Evolutionary conservation across 1,284 basidiomycete species (phyloP).

Genomic region (Moesziomyces aphidis): DNA sequence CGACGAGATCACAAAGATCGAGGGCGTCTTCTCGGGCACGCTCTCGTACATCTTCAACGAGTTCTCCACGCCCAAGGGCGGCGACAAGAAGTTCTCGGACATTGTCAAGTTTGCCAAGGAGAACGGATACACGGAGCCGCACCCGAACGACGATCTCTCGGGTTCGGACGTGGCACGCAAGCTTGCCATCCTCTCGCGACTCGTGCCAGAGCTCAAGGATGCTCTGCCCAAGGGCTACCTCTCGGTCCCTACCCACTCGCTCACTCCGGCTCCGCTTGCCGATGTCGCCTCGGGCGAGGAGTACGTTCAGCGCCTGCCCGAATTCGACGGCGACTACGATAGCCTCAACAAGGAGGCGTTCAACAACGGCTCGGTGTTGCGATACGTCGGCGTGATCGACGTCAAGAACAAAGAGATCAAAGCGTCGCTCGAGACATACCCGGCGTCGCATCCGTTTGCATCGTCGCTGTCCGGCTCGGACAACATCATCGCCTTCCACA

Average conservation of each 20-base stretch:
- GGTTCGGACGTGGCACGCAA: constrained; percentile 97
- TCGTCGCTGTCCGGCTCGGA: constrained; percentile 94
- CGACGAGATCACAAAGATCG: constrained; percentile 77
- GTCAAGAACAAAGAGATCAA: constrained; percentile 79
- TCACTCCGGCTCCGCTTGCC: constrained; percentile 83
- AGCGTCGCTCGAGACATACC: constrained; percentile 91
- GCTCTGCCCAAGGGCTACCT: constrained; percentile 77
- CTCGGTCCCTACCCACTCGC: constrained; percentile 84
- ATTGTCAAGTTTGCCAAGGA: constrained; percentile 89
- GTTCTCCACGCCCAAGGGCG: constrained; percentile 72
- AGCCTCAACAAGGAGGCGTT: constrained; percentile 81
- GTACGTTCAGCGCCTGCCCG: constrained; percentile 82
- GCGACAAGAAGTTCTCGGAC: constrained; percentile 79
- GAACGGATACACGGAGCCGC: constrained; percentile 96
- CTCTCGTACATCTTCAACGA: constrained; percentile 99
- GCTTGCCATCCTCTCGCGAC: constrained; percentile 89
- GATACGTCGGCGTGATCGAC: constrained; percentile 96
- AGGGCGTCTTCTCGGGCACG: constrained; percentile 89
- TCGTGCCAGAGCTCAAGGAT: constrained; percentile 56
- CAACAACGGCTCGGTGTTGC: constrained; percentile 81
- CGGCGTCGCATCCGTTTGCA: constrained; percentile 89
- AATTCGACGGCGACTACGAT: constrained; percentile 85
- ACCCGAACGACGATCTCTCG: constrained; percentile 94
- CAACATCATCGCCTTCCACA: constrained; percentile 98
- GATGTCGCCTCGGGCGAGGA: constrained; percentile 72